phyloP scores from a whole-genome alignment of 2,329 filamentous ascomycete species.

The Neobulgaria alba region DNA sequence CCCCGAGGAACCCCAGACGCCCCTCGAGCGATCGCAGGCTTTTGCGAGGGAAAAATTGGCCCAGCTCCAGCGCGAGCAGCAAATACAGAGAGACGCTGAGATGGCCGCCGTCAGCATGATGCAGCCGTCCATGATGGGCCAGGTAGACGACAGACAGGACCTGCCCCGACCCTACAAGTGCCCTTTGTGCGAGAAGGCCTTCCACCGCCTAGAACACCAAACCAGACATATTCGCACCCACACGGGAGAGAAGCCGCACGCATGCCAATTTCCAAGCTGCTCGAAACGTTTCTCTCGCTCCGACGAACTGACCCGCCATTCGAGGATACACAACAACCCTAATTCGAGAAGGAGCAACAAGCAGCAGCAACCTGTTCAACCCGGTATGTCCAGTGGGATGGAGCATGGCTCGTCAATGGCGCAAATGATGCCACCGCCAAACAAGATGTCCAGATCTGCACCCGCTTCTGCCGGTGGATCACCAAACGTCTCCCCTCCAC shows the following conservation, averaged over 20 bases:
- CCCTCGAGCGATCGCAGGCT: constrained; percentile 27
- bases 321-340: constrained; percentile 97
- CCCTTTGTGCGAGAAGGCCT: constrained; percentile 95
- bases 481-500: constrained; percentile 92
- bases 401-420: constrained; percentile 42
- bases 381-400: constrained; percentile 39
- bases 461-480: constrained; percentile 79
- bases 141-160: constrained; percentile 43
- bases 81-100: constrained; percentile 33
- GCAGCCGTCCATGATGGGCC: constrained; percentile 27
- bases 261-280: constrained; percentile 90
- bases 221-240: constrained; percentile 83
- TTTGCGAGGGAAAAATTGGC: constrained; percentile 25
- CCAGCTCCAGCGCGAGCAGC: constrained; percentile 25
- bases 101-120: constrained; percentile 42
- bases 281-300: constrained; percentile 95
- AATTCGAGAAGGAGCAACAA: constrained; percentile 94
- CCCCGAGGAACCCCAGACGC: constrained; percentile 49
- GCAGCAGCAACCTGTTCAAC: constrained; percentile 41
- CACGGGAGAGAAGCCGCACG: constrained; percentile 96
- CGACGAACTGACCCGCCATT: constrained; percentile 93
- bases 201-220: constrained; percentile 63
- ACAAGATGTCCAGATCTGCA: constrained; percentile 71
- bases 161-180: constrained; percentile 97
- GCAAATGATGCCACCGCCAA: constrained; percentile 73